These are phyloP conservation scores for Wickerhamomyces chaumierensis DNA, from an alignment of 805 yeast genomes.

Conservation along the genomic window DNA sequence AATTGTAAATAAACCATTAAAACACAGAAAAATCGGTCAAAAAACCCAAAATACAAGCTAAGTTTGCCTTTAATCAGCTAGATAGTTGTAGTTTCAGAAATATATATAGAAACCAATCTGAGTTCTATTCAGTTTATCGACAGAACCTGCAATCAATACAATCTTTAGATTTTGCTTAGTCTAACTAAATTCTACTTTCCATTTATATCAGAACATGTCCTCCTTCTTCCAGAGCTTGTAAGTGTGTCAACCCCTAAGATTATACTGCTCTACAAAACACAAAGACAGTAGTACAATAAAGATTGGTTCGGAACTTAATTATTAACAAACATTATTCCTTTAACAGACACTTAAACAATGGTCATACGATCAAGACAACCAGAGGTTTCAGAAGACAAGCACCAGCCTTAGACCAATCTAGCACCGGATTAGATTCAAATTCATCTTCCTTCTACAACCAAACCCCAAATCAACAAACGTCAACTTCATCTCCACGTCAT, in stretches of 20 bases:
- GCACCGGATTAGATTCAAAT: neutral
- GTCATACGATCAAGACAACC: constrained; percentile 35
- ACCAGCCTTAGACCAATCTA: neutral
- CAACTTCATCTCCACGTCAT: constrained; percentile 1
- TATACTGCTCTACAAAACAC: neutral
- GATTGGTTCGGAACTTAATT: no score
- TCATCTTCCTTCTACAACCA: neutral
- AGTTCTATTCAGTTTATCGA: no score
- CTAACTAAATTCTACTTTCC: no score
- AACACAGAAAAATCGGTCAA: no score
- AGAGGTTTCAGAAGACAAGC: constrained; percentile 30
- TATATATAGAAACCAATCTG: no score
- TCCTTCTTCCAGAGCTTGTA: constrained; percentile 22
- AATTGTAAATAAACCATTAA: no score
- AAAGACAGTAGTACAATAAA: neutral
- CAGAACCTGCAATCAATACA: no score
- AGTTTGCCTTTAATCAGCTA: no score
- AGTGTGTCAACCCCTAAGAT: no score
- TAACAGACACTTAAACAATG: constrained; percentile 29
- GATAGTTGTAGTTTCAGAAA: no score
- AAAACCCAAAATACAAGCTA: no score
- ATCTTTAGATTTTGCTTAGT: no score
- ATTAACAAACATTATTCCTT: constrained; percentile 2
- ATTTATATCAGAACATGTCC: constrained; percentile 3
- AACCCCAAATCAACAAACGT: constrained; percentile 3